Evolutionary conservation across 257 asterid genomes (phyloP), one percentile per base, ranked within the genome.

Genomic region (Misopates orontium): DNA sequence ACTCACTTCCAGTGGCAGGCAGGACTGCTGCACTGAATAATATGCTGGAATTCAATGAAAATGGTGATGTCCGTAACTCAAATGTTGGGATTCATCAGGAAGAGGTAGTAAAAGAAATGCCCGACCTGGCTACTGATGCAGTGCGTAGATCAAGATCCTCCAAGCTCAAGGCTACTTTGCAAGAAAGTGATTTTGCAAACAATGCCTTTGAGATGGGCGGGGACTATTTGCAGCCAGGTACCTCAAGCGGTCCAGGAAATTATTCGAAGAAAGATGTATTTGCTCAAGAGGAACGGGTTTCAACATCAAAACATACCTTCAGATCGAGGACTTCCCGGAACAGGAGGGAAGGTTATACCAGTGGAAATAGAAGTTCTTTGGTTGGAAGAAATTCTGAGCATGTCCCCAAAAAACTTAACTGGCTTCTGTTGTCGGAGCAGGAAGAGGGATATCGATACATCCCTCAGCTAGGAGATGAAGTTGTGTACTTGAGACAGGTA

Each of bases 401-500:
- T 56, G 56, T 41, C 64, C 73, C 74, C 8, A 79, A 45, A 67
- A 90, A 87, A 63, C 22, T 75, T 41, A 87, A 85, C 73, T 93
- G 97, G 97, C 78, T 93, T 75, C 69, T 93, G 76, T 75, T 93
- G 76, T 53, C 81, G 1, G 83, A 83, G 83, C 91, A 84, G 77
- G 98, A 87, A 64, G 95, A 77, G 72, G 97, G 97, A 64, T 87
- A 82, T 71, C 97, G 95, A 51, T 90, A 90, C 82, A 86, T 93
- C 66, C 98, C 98, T 71, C 98, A 93, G 94, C 89, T 89, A 52
- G 96, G 96, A 51, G 98, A 93, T 75, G 86, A 84, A 85, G 96
- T 93, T 65, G 82, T 82, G 52, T 93, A 90, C 84, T 51, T 87
- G 69, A 84, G 80, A 78, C 98, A 93, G 97, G 98, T 90, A 83